Evolutionary conservation across 495 filamentous ascomycete species (phyloP).

Genomic region (Xylaria curta): DNA sequence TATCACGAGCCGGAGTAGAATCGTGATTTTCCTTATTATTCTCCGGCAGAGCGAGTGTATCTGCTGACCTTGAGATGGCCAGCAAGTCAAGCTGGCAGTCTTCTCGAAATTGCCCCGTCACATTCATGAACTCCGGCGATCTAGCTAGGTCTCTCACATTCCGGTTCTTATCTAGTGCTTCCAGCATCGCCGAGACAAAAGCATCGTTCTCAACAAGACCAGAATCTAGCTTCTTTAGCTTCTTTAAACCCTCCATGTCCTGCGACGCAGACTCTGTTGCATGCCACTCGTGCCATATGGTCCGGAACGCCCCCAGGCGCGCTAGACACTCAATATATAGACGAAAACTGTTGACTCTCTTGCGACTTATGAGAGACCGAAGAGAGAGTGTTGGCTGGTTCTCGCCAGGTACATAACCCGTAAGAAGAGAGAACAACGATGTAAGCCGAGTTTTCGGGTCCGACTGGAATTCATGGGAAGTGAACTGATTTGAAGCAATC

Average conservation of each 20-base stretch:
- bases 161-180: conserved; percentile 18
- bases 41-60: conserved; percentile 5
- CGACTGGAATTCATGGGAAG: background rate
- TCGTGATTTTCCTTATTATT: background rate
- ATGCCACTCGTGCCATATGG: conserved; percentile 37
- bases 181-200: conserved; percentile 24
- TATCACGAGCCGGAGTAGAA: background rate
- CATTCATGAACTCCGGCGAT: conserved; percentile 15
- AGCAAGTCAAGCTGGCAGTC: conserved; percentile 34
- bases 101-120: background rate
- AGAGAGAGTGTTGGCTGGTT: conserved; percentile 16
- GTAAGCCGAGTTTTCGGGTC: conserved; percentile 12
- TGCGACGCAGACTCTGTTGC: background rate
- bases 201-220: too few relatives aligned
- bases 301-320: conserved; percentile 37
- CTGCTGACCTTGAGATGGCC: conserved; percentile 25
- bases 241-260: too few relatives aligned
- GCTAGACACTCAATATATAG: conserved; percentile 33
- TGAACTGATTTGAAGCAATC: background rate
- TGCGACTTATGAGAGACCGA: background rate
- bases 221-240: background rate
- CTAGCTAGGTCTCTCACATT: conserved; percentile 4
- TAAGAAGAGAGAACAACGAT: conserved; percentile 18
- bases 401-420: conserved; percentile 20
- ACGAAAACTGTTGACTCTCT: background rate